phyloP scores from a whole-genome alignment of 352 stramenopile species.

The Globisporangium heterothallicum region DNA sequence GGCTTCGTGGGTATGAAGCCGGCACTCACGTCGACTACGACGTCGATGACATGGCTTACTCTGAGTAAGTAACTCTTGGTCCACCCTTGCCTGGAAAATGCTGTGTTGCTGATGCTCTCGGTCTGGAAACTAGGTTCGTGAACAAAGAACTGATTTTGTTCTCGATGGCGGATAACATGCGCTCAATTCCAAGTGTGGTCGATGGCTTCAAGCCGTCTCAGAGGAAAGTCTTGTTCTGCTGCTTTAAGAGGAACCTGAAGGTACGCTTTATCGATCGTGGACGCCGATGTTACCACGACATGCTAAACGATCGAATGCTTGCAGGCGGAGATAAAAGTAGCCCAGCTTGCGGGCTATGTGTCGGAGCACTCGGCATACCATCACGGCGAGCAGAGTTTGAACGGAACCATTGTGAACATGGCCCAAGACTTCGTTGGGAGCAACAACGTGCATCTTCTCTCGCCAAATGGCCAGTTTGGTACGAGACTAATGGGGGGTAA shows the following conservation, averaged over 20 bases:
- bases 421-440: slow-evolving; percentile 98
- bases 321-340: slow-evolving; percentile 86
- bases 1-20: slow-evolving; percentile 87
- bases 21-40: slow-evolving; percentile 91
- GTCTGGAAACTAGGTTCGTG: slow-evolving; percentile 79
- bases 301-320: background rate
- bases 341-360: slow-evolving; percentile 95
- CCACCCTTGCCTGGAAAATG: background rate
- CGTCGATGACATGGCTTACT: slow-evolving; percentile 90
- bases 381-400: slow-evolving; percentile 94
- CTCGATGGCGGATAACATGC: slow-evolving; percentile 96
- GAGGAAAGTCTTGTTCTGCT: slow-evolving; percentile 97
- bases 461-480: slow-evolving; percentile 96
- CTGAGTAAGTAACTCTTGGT: slow-evolving; percentile 64
- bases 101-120: slow-evolving; percentile 6
- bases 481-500: slow-evolving; percentile 96
- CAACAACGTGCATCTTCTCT: slow-evolving; percentile 97
- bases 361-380: slow-evolving; percentile 99
- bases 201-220: slow-evolving; percentile 99
- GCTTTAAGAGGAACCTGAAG: slow-evolving; percentile 98
- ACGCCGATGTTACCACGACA: no score
- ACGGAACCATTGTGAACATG: slow-evolving; percentile 97
- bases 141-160: slow-evolving; percentile 99
- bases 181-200: slow-evolving; percentile 93
- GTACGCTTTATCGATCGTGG: slow-evolving; percentile 44